Evolutionary conservation across 2,329 filamentous ascomycete genomes (phyloP).

Genomic region (Alternaria consortialis): DNA sequence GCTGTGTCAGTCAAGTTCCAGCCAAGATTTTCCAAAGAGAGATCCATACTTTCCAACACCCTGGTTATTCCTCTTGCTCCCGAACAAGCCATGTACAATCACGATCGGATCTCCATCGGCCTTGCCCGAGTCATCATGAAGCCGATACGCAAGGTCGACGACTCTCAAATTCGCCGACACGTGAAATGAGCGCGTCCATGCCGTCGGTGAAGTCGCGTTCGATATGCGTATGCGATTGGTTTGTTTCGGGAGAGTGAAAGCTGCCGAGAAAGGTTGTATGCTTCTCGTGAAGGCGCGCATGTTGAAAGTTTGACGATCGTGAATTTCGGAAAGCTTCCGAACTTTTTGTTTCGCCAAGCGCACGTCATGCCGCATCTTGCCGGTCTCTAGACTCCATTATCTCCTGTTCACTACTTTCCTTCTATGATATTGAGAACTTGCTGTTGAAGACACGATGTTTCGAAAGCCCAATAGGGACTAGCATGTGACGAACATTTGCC

Average conservation of each 20-base stretch:
- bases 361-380: constrained; percentile 20
- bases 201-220: constrained; percentile 4
- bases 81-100: constrained; percentile 92
- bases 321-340: constrained; percentile 17
- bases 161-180: constrained; percentile 32
- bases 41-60: constrained; percentile 82
- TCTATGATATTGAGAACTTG: neutral
- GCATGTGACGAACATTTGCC: neutral
- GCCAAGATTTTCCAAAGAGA: fast-evolving
- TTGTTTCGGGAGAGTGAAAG: constrained; percentile 24
- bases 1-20: neutral
- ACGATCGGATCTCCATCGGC: constrained; percentile 72
- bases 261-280: constrained; percentile 21
- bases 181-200: constrained; percentile 43
- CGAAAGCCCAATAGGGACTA: too few species aligned
- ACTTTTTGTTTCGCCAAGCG: constrained; percentile 25
- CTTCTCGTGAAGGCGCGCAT: constrained; percentile 29
- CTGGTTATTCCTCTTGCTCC: constrained; percentile 94
- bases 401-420: neutral
- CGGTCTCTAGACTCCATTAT: neutral
- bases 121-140: constrained; percentile 48
- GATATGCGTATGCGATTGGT: constrained; percentile 12
- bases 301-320: constrained; percentile 13
- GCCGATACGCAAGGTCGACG: constrained; percentile 47
- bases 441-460: neutral